Conservation (phyloP, 1,284 basidiomycete species). For the Salmacisia buchloeana region DNA sequence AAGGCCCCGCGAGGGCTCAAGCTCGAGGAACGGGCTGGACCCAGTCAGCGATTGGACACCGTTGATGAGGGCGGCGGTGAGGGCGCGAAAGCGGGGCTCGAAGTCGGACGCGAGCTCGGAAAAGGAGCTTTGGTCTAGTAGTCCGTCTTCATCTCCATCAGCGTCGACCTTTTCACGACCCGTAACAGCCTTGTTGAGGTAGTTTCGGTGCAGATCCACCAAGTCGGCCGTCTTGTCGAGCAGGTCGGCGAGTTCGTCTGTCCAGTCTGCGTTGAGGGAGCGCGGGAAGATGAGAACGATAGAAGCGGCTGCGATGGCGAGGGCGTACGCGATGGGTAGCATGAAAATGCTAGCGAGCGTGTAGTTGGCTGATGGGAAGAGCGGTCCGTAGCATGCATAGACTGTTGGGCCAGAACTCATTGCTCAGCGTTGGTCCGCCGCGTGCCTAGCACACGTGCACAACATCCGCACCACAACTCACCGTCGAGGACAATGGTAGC, state of each 20-base stretch:
- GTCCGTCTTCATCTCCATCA: background rate
- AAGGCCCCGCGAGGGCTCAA: background rate
- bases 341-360: slow-evolving; percentile 55
- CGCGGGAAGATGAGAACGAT: slow-evolving; percentile 68
- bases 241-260: slow-evolving; percentile 44
- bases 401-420: background rate
- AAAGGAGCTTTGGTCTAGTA: background rate
- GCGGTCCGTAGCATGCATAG: slow-evolving; percentile 53
- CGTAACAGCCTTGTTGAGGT: slow-evolving; percentile 15
- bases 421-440: background rate
- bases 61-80: background rate
- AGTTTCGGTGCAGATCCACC: slow-evolving; percentile 15
- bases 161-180: slow-evolving; percentile 3
- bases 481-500: slow-evolving; percentile 34
- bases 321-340: slow-evolving; percentile 24
- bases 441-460: too few species aligned
- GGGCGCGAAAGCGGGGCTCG: background rate
- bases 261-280: slow-evolving; percentile 60
- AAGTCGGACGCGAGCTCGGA: background rate
- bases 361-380: slow-evolving; percentile 65
- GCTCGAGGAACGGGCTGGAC: background rate
- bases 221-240: slow-evolving; percentile 11
- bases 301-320: slow-evolving; percentile 27
- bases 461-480: slow-evolving; percentile 6
- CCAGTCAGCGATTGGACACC: background rate